A percentile compares a stretch with the other conserved stretches of the same genome.
phyloP scores from a whole-genome alignment of 495 filamentous ascomycete species.

The Neurospora sp. region DNA sequence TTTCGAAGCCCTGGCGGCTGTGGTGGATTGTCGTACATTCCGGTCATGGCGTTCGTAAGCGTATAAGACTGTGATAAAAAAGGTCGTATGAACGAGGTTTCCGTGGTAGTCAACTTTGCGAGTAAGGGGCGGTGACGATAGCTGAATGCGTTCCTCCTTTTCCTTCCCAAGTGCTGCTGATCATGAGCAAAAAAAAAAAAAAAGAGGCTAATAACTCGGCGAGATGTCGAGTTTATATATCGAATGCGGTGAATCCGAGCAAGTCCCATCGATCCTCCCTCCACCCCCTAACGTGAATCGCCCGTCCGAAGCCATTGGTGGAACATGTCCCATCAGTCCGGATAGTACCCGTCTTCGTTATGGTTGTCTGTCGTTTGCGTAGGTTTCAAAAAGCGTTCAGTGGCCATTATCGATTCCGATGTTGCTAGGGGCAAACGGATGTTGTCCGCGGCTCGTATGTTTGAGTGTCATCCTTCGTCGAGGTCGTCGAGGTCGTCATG shows the following conservation, averaged over 20 bases:
- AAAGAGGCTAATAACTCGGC: neutral
- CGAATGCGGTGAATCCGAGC: neutral
- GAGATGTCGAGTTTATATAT: neutral
- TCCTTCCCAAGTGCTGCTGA: neutral
- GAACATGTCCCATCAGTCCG: neutral
- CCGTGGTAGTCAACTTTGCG: neutral
- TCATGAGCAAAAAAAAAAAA: neutral
- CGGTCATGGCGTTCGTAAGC: conserved; percentile 17
- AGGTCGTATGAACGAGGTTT: neutral
- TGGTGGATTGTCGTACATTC: conserved; percentile 58
- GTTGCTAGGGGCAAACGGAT: neutral
- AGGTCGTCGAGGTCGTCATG: neutral
- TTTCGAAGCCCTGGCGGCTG: conserved; percentile 81
- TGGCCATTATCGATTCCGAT: neutral
- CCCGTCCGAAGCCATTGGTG: neutral
- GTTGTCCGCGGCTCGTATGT: neutral
- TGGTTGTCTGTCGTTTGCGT: neutral
- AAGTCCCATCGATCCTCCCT: neutral
- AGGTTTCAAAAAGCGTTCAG: neutral
- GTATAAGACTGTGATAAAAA: conserved; percentile 6
- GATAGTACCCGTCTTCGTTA: neutral
- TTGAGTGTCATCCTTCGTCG: neutral
- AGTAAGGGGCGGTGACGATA: neutral
- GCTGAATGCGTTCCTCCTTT: neutral
- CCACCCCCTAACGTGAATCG: neutral